Percentiles rank a stretch among this genome's conserved stretches.
Conservation (phyloP, 495 filamentous ascomycete genomes). For the Penicillium odoratum region DNA sequence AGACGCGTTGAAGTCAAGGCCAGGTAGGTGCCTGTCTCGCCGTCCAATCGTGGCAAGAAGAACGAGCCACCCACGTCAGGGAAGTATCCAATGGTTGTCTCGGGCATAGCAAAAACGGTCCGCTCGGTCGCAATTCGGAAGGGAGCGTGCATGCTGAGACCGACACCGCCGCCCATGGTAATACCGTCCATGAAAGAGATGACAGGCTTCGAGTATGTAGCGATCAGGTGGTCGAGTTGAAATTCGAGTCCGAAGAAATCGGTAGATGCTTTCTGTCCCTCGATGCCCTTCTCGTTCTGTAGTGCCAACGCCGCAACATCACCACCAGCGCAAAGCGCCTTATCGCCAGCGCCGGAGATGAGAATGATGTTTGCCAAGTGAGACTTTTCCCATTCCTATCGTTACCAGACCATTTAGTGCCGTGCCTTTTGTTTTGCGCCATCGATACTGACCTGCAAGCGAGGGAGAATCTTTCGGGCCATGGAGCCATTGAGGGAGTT, state of each 20-base stretch:
- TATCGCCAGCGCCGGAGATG: conserved; percentile 81
- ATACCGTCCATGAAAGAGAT: conserved; percentile 96
- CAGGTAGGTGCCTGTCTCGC: conserved; percentile 81
- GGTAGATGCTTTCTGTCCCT: conserved; percentile 66
- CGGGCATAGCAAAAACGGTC: conserved; percentile 96
- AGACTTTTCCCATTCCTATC: conserved; percentile 87
- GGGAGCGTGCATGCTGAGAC: conserved; percentile 89
- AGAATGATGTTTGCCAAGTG: conserved; percentile 89
- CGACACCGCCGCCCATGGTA: conserved; percentile 97
- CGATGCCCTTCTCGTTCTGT: conserved; percentile 64
- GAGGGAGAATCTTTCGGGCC: conserved; percentile 85
- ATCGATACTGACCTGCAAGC: conserved; percentile 58
- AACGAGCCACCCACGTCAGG: conserved; percentile 95
- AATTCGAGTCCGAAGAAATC: conserved; percentile 94
- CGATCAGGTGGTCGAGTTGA: conserved; percentile 88
- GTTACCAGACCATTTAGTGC: conserved; percentile 19
- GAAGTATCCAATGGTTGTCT: conserved; percentile 97
- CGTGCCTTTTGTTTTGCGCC: not conserved
- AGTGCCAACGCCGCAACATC: conserved; percentile 78
- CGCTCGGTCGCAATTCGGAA: conserved; percentile 95
- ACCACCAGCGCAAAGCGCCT: conserved; percentile 90
- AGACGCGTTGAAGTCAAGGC: conserved; percentile 82
- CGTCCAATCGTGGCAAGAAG: conserved; percentile 88
- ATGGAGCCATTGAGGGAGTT: conserved; percentile 93
- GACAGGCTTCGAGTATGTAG: conserved; percentile 91